Evolutionary conservation across 2,329 filamentous ascomycete genomes (phyloP).

Genomic region (Fusarium piperis): DNA sequence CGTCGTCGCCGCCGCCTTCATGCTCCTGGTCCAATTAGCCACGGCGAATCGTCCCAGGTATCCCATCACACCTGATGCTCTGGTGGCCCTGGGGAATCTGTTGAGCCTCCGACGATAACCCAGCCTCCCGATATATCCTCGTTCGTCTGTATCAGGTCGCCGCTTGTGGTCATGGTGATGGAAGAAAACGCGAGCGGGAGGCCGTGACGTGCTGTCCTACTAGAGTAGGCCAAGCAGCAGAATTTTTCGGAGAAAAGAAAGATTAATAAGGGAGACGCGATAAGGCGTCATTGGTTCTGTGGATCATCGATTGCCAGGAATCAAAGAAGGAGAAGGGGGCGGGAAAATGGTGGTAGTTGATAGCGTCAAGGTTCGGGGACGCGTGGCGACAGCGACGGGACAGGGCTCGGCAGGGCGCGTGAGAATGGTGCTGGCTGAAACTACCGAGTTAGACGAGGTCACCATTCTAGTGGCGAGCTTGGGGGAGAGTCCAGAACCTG

Average conservation of each 20-base stretch:
- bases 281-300: neutral
- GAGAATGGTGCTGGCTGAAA: neutral
- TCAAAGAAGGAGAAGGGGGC: neutral
- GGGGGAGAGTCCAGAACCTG: neutral
- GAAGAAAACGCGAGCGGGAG: neutral
- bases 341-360: neutral
- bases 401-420: neutral
- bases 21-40: neutral
- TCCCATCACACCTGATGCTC: neutral
- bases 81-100: neutral
- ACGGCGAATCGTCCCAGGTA: neutral
- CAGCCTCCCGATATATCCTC: neutral
- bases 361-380: neutral
- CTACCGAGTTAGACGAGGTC: neutral
- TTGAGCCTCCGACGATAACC: neutral
- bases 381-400: neutral
- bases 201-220: neutral
- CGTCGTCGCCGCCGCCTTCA: too few species aligned
- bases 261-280: neutral
- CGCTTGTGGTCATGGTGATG: neutral
- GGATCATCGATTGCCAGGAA: neutral
- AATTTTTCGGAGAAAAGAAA: too few species aligned
- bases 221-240: neutral
- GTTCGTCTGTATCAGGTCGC: neutral
- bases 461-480: neutral